These are phyloP conservation scores for Chenopodium quinoa DNA, from an alignment of 148 eudicot genomes.

Conservation along the genomic window DNA sequence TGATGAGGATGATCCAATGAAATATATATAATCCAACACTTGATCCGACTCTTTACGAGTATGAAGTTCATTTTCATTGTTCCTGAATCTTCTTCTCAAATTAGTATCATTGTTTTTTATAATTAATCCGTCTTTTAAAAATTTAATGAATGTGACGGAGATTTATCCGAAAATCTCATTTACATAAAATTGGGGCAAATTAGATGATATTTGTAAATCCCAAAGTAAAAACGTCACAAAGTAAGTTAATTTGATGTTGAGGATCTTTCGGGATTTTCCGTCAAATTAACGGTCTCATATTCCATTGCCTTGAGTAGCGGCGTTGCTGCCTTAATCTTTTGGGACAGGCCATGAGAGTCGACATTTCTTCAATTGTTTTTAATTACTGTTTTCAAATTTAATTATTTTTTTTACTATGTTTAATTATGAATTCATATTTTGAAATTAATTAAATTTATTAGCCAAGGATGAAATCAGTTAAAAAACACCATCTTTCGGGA, in stretches of 20 bases:
- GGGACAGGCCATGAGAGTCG: constrained; percentile 41
- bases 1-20: constrained; percentile 29
- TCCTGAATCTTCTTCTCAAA: constrained; percentile 23
- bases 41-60: constrained; percentile 26
- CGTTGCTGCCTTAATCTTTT: constrained; percentile 39
- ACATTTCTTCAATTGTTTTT: background rate
- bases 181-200: constrained; percentile 39
- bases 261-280: constrained; percentile 10
- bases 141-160: constrained; percentile 27
- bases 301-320: constrained; percentile 50
- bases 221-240: constrained; percentile 42
- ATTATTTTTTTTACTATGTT: background rate
- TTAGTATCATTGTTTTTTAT: too few relatives aligned
- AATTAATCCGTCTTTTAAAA: background rate
- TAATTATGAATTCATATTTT: too few relatives aligned
- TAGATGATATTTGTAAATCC: constrained; percentile 34
- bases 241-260: constrained; percentile 22
- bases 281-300: constrained; percentile 35
- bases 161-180: constrained; percentile 41
- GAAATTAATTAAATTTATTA: background rate
- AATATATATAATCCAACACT: constrained; percentile 36
- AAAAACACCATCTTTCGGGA: constrained; percentile 44
- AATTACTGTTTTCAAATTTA: background rate
- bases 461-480: constrained; percentile 25
- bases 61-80: constrained; percentile 20